phyloP scores from a whole-genome alignment of 2,329 filamentous ascomycete genomes.

The Pseudodiploospora longispora region DNA sequence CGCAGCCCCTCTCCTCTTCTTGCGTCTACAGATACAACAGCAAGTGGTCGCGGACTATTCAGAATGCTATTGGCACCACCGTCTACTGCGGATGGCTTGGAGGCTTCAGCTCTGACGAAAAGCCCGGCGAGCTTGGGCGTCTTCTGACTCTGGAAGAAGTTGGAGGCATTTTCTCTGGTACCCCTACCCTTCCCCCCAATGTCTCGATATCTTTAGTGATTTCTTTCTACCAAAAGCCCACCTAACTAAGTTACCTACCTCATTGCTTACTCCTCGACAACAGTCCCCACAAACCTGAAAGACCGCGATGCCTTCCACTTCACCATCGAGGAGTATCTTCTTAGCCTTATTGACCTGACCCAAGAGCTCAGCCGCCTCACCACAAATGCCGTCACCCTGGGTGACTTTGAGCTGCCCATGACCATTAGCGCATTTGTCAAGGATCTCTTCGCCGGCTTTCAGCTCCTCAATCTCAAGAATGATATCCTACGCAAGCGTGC shows the following conservation, averaged over 20 bases:
- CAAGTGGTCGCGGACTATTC: constrained; percentile 76
- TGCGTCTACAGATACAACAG: constrained; percentile 58
- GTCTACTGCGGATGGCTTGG: constrained; percentile 68
- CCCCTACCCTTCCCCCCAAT: constrained; percentile 13
- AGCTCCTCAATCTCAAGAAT: constrained; percentile 96
- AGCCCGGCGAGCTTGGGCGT: constrained; percentile 47
- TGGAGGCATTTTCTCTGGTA: constrained; percentile 67
- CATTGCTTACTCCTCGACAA: neutral
- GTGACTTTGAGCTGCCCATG: constrained; percentile 77
- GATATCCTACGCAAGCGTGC: constrained; percentile 80
- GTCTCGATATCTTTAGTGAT: neutral
- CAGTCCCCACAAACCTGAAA: constrained; percentile 87
- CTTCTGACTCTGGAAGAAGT: constrained; percentile 86
- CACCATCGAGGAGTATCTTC: constrained; percentile 94
- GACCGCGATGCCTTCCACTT: constrained; percentile 86
- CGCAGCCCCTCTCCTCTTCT: constrained; percentile 3
- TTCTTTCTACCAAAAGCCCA: neutral
- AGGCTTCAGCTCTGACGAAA: constrained; percentile 44
- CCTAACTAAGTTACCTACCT: neutral
- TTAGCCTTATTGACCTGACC: constrained; percentile 76
- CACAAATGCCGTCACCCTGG: constrained; percentile 82
- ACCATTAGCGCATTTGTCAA: constrained; percentile 90
- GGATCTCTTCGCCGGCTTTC: constrained; percentile 91
- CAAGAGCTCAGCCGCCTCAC: constrained; percentile 87
- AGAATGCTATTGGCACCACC: constrained; percentile 61